Percentiles rank a stretch among this genome's conserved stretches.
phyloP scores from a whole-genome alignment of 2,329 filamentous ascomycete genomes.

The Xylaria sp. region DNA sequence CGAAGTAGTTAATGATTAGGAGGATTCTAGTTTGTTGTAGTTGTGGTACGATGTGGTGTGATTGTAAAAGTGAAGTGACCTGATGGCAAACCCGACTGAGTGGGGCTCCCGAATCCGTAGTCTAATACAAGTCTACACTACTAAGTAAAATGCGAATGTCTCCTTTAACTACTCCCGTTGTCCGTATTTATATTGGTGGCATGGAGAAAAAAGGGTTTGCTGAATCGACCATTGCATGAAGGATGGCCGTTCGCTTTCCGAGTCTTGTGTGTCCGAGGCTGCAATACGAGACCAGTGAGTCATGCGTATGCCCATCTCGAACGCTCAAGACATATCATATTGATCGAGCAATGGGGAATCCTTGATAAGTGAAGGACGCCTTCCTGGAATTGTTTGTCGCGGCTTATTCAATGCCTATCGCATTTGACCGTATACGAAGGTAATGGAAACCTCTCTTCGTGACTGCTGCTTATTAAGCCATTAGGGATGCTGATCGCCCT shows the following conservation, averaged over 20 bases:
- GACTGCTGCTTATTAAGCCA: slow-evolving; percentile 7
- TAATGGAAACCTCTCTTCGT: not conserved
- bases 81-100: slow-evolving; percentile 37
- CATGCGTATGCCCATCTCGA: not conserved
- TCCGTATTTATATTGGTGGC: not conserved
- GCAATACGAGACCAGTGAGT: not conserved
- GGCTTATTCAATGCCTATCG: not conserved
- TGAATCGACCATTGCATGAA: not conserved
- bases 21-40: slow-evolving; percentile 35
- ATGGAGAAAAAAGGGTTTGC: slow-evolving; percentile 5
- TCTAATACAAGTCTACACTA: not conserved
- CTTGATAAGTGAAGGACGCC: not conserved
- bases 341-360: not conserved
- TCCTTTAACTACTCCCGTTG: not conserved
- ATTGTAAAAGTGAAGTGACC: slow-evolving; percentile 33
- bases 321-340: not conserved
- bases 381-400: not conserved
- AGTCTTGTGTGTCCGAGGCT: not conserved
- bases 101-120: slow-evolving; percentile 1
- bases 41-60: slow-evolving; percentile 40
- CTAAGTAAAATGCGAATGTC: not conserved
- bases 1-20: not conserved
- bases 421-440: not conserved
- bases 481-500: not conserved
- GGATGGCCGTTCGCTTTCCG: slow-evolving; percentile 16